Percentiles rank a stretch among this genome's conserved stretches.
Conservation (phyloP, 1,284 basidiomycete genomes). For the Abortiporus biennis region DNA sequence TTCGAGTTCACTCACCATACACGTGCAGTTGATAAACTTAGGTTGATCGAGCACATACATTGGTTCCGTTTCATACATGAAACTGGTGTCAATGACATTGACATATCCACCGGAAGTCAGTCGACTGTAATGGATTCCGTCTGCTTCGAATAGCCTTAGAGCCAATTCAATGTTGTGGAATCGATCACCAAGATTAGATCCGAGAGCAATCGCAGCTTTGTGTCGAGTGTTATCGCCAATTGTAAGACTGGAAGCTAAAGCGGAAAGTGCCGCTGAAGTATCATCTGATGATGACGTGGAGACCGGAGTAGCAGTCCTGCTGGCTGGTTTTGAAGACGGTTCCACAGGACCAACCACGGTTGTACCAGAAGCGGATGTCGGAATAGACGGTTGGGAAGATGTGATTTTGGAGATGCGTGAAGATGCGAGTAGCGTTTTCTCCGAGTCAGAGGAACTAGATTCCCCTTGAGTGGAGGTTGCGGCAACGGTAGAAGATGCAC, state of each 20-base stretch:
- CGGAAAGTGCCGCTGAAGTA: background rate
- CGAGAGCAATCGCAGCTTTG: conserved; percentile 71
- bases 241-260: background rate
- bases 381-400: no score
- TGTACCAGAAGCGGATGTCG: background rate
- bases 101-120: conserved; percentile 23
- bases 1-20: conserved; percentile 54
- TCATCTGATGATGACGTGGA: no score
- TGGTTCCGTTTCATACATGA: conserved; percentile 90
- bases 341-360: background rate
- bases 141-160: conserved; percentile 50
- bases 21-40: conserved; percentile 86
- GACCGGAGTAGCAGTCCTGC: background rate
- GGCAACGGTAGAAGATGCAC: background rate
- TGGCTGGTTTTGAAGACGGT: background rate
- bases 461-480: background rate
- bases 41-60: conserved; percentile 96
- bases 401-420: no score
- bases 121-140: conserved; percentile 22
- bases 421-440: no score
- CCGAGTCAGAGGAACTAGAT: background rate
- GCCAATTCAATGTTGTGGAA: conserved; percentile 82
- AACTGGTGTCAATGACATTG: conserved; percentile 73
- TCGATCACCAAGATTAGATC: conserved; percentile 88
- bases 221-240: background rate